Evolutionary conservation across 148 eudicot genomes (phyloP).

Genomic region (Rhododendron mucronatum): DNA sequence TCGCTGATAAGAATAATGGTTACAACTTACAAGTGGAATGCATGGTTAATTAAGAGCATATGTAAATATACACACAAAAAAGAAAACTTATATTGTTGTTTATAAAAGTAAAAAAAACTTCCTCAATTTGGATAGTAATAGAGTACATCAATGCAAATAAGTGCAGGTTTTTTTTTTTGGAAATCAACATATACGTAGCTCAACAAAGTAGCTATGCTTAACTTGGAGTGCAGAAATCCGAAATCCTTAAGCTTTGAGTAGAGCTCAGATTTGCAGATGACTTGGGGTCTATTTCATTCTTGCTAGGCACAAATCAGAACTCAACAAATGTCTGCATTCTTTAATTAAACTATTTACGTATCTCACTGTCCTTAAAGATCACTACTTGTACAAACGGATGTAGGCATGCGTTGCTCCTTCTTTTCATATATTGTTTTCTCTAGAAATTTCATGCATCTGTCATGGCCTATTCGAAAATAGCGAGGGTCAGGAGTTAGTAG

Average conservation of each 20-base stretch:
- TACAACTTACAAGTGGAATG: not conserved
- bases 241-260: not conserved
- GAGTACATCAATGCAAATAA: not conserved
- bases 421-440: not conserved
- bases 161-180: not conserved
- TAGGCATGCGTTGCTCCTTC: not conserved
- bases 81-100: not conserved
- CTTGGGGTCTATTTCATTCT: not conserved
- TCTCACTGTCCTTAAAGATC: not conserved
- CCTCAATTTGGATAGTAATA: not conserved
- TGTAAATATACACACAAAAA: not conserved
- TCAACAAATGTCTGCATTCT: not conserved
- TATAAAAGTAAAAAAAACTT: not conserved
- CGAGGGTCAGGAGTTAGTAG: not conserved
- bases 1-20: not conserved
- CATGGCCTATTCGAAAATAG: not conserved
- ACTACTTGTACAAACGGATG: not conserved
- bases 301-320: not conserved
- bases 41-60: not conserved
- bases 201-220: not conserved
- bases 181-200: not conserved
- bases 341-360: not conserved
- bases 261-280: not conserved
- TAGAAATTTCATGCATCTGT: not conserved
- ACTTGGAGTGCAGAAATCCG: not conserved